phyloP scores from a whole-genome alignment of 1,139 yeast genomes.

The Taiozyma onychis region DNA sequence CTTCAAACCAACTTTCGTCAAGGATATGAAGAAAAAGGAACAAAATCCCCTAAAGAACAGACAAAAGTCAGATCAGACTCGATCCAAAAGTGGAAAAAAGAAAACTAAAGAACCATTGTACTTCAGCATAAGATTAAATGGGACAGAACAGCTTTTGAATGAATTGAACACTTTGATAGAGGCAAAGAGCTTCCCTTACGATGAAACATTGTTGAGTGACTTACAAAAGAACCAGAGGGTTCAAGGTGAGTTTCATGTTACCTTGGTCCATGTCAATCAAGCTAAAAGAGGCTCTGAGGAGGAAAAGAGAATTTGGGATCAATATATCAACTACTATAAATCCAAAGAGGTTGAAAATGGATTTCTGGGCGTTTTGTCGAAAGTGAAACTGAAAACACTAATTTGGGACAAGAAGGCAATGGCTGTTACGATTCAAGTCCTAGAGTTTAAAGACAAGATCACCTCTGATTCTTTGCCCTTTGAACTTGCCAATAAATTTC shows the following conservation, averaged over 20 bases:
- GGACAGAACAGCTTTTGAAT: slow-evolving; percentile 3
- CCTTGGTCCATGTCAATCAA: slow-evolving; percentile 54
- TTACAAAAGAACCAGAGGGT: slow-evolving; percentile 36
- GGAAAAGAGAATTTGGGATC: slow-evolving; percentile 29
- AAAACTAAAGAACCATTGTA: slow-evolving; percentile 31
- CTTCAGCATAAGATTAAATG: slow-evolving; percentile 31
- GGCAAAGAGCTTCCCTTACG: not conserved
- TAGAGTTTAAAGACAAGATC: slow-evolving; percentile 24
- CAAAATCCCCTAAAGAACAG: slow-evolving; percentile 20
- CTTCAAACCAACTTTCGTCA: slow-evolving; percentile 47
- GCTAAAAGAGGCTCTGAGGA: slow-evolving; percentile 25
- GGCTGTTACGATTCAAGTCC: slow-evolving; percentile 48
- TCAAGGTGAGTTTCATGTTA: slow-evolving; percentile 67
- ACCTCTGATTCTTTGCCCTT: slow-evolving; percentile 24
- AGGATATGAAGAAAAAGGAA: slow-evolving; percentile 27
- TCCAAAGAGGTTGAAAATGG: not conserved
- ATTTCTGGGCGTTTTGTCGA: slow-evolving; percentile 25
- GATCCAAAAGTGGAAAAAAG: slow-evolving; percentile 13
- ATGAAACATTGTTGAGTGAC: slow-evolving; percentile 2
- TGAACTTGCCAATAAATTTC: slow-evolving; percentile 37
- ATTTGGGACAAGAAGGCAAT: slow-evolving; percentile 50
- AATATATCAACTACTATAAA: slow-evolving; percentile 22
- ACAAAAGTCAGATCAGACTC: slow-evolving; percentile 13
- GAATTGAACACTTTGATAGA: not conserved
- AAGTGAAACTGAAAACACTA: slow-evolving; percentile 38